These are phyloP conservation scores for Saprolegnia diclina DNA, from an alignment of 352 stramenopile genomes.

Conservation along the genomic window DNA sequence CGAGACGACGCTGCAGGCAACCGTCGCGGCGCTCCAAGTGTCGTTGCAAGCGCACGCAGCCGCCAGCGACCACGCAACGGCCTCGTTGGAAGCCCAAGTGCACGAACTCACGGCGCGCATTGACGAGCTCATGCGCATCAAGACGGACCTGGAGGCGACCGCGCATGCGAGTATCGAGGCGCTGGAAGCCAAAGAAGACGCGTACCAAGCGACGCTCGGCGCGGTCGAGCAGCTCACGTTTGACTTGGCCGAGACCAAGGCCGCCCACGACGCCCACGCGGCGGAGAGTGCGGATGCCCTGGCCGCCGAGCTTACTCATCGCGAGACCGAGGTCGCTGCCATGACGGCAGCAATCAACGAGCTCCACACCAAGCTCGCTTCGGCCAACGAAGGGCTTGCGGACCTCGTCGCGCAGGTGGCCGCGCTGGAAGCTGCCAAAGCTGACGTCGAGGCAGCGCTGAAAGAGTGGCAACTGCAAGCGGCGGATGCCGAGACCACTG, in stretches of 20 bases:
- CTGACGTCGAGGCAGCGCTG: constrained; percentile 61
- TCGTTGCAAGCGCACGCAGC: background rate
- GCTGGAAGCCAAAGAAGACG: constrained; percentile 1
- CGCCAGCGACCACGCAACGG: background rate
- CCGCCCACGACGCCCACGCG: constrained; percentile 20
- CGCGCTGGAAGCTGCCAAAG: constrained; percentile 65
- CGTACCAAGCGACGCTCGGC: background rate
- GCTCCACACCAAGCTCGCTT: constrained; percentile 17
- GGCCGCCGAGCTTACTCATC: constrained; percentile 43
- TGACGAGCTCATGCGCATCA: background rate
- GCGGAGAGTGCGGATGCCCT: constrained; percentile 69
- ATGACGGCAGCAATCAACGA: constrained; percentile 70
- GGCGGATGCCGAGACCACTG: background rate
- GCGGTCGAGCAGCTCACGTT: background rate
- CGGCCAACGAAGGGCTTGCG: constrained; percentile 60
- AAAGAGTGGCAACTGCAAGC: constrained; percentile 53
- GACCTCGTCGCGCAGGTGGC: constrained; percentile 52
- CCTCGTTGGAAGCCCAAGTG: background rate
- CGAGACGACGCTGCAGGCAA: background rate
- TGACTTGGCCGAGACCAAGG: background rate
- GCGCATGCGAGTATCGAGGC: background rate
- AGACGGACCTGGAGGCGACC: background rate
- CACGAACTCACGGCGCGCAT: background rate
- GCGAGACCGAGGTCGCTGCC: constrained; percentile 49
- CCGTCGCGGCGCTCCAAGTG: background rate